Evolutionary conservation across 1,284 basidiomycete species (phyloP).

Genomic region (Ceratobasidium theobromae): DNA sequence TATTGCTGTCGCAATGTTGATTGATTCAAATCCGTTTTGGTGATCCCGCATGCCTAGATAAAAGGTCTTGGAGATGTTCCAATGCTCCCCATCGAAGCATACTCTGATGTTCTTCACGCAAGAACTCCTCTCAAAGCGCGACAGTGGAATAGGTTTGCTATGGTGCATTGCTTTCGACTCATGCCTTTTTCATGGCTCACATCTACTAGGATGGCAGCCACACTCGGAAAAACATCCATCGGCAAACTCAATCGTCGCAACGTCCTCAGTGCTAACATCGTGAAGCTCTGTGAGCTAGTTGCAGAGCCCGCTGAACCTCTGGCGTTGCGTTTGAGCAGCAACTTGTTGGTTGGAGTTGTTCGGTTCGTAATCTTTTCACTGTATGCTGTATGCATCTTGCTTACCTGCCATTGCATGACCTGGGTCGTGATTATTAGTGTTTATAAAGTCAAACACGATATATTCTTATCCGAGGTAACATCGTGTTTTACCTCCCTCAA

Average conservation of each 20-base stretch:
- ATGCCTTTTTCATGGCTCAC: not conserved
- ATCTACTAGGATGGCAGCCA: constrained; percentile 75
- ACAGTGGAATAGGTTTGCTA: constrained; percentile 77
- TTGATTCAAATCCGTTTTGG: no score
- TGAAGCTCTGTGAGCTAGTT: constrained; percentile 76
- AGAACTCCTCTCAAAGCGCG: constrained; percentile 68
- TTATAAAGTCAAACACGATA: constrained; percentile 83
- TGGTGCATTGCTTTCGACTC: constrained; percentile 51
- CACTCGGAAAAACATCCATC: constrained; percentile 80
- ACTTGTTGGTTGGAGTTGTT: constrained; percentile 82
- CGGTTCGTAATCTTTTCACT: constrained; percentile 57
- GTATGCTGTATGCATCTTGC: constrained; percentile 36
- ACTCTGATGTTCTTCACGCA: constrained; percentile 72
- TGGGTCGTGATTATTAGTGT: constrained; percentile 53
- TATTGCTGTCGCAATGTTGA: no score
- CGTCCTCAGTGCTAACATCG: constrained; percentile 76
- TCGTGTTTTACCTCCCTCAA: constrained; percentile 72
- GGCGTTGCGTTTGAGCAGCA: constrained; percentile 79
- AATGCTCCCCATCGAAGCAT: no score
- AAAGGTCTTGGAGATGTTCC: no score
- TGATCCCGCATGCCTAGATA: no score
- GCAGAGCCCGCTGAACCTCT: constrained; percentile 80
- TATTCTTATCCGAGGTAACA: constrained; percentile 75
- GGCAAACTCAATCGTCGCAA: constrained; percentile 77
- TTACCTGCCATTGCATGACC: no score